Base-by-base conservation (phyloP, 2,329 filamentous ascomycete genomes). In the Colletotrichum sojae region DNA sequence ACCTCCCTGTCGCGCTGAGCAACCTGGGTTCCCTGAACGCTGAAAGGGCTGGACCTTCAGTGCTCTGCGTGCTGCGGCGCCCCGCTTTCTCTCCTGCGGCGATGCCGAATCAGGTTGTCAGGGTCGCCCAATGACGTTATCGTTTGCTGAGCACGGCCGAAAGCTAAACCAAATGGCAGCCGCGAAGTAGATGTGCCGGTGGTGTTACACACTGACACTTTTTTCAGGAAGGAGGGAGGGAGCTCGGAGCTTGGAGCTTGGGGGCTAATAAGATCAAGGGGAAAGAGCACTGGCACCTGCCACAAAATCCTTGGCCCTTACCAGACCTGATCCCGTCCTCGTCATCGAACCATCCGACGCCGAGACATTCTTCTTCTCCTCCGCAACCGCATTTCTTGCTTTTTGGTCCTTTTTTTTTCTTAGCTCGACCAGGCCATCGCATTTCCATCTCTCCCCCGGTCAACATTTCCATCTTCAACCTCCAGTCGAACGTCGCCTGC, bases 71-170 rank as follows among this genome's bases (percentile, higher is more conserved):
- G 10, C 8, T 10, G 57, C 49, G 39, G 58, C 16, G 40, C 25
- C 57, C 52, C 10, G n/a, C n/a, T 16, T 22, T 20, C 10, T 4
- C 52, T 43, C 61, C 36, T 57, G 61, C 16, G 61, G 18, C 40
- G 56, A 61, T 61, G 53, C 49, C 63, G 63, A 39, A 25, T 66
- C 39, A 10, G 10, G 8, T 6, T 48, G 18, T 66, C 25, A 10
- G 10, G 8, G 10, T 48, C 60, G 63, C 39, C 63, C 56, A 66
- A 66, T 66, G 63, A 66, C 63, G 56, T 49, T 46, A 40, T 27
- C 49, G 54, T 40, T 20, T 4, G 39, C 48, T 25, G 15, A 6
- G 63, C 63, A 65, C 63, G 63, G 63, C 5, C 49, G 16, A 25
- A 31, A 27, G 15, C n/a, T 52, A 48, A 48, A 25, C 54, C 25